Base-by-base conservation (phyloP, 176 grass and related monocot species). In the Areca catechu region DNA sequence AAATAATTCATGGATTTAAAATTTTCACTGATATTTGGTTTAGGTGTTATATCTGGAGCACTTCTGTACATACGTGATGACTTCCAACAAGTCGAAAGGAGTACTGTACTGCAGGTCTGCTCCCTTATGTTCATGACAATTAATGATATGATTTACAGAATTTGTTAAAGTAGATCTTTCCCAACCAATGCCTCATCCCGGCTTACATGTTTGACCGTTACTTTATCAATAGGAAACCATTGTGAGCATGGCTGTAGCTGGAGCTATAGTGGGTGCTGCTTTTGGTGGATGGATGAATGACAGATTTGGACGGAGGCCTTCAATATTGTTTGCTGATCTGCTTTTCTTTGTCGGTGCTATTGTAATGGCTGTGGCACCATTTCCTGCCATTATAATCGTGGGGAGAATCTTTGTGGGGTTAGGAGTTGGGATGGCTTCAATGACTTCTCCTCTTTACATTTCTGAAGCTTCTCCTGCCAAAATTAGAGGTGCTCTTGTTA, bases 251-350 rank as follows among this genome's bases (percentile, higher is more conserved):
- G 93, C 83, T 20, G 87, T 97, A 61, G 93, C 93, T 5, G 93
- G 93, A 60, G 93, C 93, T 55, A 97, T 97, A 51, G 58, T 97
- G 3, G 93, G 93, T 69, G 93, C 87, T 43, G 93, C 78, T 30
- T 56, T 97, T 63, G 93, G 87, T 64, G 93, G 93, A 51, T 97
- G 93, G 93, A 82, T 97, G 86, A 91, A 91, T 24, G 93, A 97
- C 29, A 80, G 54, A 43, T 85, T 97, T 58, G 93, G 93, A 30
- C 86, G 93, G 80, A 90, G 19, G 56, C 83, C 75, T 34, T 88
- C 93, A 48, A 82, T 97, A 65, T 66, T 97, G 52, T 70, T 82
- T 30, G 87, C 93, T 6, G 92, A 97, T 77, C 17, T 77, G 20
- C 55, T 97, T 49, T 97, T 97, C 77, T 49, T 97, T 57, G 10